Evolutionary conservation across 2,329 filamentous ascomycete genomes (phyloP), one percentile per base, ranked within the genome.

Genomic region (Fusarium sp.): DNA sequence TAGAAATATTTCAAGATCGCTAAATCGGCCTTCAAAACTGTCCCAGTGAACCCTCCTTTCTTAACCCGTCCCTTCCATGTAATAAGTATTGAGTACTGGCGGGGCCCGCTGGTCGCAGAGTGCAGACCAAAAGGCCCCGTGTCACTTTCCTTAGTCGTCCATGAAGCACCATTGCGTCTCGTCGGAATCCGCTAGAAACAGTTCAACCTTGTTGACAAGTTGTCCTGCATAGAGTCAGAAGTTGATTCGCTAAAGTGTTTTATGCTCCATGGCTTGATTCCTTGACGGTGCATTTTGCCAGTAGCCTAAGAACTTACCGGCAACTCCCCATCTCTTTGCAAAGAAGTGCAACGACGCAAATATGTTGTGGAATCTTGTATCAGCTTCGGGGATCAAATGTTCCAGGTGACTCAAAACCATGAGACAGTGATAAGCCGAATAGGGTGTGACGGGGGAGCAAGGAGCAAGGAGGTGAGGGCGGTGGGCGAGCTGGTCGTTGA

Each of bases 281-380:
- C 22, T 50, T 60, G 50, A 61, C 20, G 45, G 44, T 27, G 18
- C 16, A 40, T 30, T 53, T 62, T 66, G 63, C 62, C 50, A 66
- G 30, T 43, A 53, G 32, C 38, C 11, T 24, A 62, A 29, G 22
- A 27, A 72, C 77, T 60, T 57, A 78, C 78, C 78, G 29, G 77
- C 79, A 65, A 79, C 75, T 38, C 73, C 77, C 78, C 78, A 80
- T 52, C 78, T 65, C 65, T 79, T 79, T 10, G 77, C 77, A 40
- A 79, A 79, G 63, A 77, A 79, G 53, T 79, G 77, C 27, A 80
- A 70, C 11, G 76, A 76, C 30, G 77, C 76, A 63, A 78, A 79
- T 22, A 79, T 75, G 32, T 79, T 77, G 44, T 78, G 77, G 56
- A 80, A 79, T 43, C 74, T 71, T n/a, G 66, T 63, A 18, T 77